Evolutionary conservation across 441 rosid genomes (phyloP), one percentile per base, ranked within the genome.

Genomic region (Gossypium gossypioides): DNA sequence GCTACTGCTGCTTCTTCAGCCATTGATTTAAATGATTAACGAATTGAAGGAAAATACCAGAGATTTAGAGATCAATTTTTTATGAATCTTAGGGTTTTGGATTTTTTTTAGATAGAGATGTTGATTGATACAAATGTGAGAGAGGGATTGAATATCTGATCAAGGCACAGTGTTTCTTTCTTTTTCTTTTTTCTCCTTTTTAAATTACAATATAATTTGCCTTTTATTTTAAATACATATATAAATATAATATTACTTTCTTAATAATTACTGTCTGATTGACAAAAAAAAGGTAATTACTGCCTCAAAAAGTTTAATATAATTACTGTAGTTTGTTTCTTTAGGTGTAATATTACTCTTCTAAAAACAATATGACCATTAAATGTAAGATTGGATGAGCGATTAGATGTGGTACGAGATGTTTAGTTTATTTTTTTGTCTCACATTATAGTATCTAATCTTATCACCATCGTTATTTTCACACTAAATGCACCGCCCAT

Each of bases 61-160:
- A 27, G 72, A 61, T 19, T 50, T 27, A 68, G 44, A 68, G 22
- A 8, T n/a, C 8, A 25, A 4, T 25, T 15, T 1, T 34, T 48
- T n/a, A n/a, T 13, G 42, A 55, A 69, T 6, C 68, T 60, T 72
- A 70, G 70, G 75, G 73, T 65, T 71, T 78, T 67, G 50, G 6
- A 34, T 1, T 29, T 68, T 5, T 25, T 3, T 8, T 25, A 57
- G 62, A 57, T 25, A 57, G 18, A 58, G 34, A 58, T 10, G 63
- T 34, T 58, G 34, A 13, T 27, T 24, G 34, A 27, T n/a, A 59
- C 13, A 3, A 12, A 12, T 22, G 6, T 9, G 13, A 4, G 9
- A 27, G 64, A 59, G 64, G 32, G 3, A 6, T 59, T 27, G 64
- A 59, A 27, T 27, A 29, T 59, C 64, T 27, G 42, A 59, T 59